Conservation (phyloP, 306 rosid genomes). For the Castanea mollissima region DNA sequence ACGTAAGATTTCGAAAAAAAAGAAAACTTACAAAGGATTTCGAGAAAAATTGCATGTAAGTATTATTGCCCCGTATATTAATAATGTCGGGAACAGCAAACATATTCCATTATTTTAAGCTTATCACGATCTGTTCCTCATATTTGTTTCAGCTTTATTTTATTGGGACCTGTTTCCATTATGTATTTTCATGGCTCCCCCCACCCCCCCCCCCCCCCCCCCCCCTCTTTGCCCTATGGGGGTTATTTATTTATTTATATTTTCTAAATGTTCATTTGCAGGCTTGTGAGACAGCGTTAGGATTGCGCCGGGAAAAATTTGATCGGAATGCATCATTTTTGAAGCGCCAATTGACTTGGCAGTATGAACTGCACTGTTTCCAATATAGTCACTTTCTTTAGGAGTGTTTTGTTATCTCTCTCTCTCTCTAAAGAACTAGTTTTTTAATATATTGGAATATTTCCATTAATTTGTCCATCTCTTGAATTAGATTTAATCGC, state of each 20-base stretch:
- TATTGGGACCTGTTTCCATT: background rate
- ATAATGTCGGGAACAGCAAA: background rate
- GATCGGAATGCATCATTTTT: constrained; percentile 54
- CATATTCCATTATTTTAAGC: background rate
- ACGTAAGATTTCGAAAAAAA: constrained; percentile 57
- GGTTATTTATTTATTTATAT: too few species aligned
- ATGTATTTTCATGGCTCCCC: background rate
- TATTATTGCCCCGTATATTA: background rate
- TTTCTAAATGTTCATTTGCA: constrained; percentile 15
- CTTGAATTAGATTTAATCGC: constrained; percentile 58
- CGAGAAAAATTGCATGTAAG: constrained; percentile 54
- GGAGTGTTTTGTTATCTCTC: background rate
- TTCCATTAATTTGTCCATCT: constrained; percentile 16
- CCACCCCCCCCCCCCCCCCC: too few species aligned
- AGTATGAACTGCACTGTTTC: constrained; percentile 46
- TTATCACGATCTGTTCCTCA: background rate
- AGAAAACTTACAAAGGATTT: constrained; percentile 57
- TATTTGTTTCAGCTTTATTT: background rate
- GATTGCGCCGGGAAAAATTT: constrained; percentile 51
- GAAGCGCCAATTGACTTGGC: constrained; percentile 80
- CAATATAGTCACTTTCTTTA: background rate
- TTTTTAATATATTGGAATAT: constrained; percentile 2
- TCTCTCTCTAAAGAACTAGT: background rate
- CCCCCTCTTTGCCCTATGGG: too few species aligned
- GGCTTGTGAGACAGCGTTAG: constrained; percentile 72